phyloP scores from a whole-genome alignment of 352 stramenopile species.

The Phytophthora cactorum region DNA sequence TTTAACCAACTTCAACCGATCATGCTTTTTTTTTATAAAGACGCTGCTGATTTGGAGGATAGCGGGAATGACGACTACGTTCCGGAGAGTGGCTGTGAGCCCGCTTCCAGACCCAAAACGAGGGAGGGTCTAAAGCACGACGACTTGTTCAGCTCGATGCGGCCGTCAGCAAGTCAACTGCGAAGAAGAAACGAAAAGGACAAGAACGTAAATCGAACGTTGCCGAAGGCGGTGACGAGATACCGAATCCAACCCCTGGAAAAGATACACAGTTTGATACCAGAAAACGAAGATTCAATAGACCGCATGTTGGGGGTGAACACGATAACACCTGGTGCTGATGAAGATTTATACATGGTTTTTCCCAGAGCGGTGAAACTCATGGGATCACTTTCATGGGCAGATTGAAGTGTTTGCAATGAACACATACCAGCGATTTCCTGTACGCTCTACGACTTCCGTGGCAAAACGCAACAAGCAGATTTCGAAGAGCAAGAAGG shows the following conservation, averaged over 20 bases:
- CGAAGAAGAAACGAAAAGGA: not conserved
- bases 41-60: not conserved
- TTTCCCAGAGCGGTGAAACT: not conserved
- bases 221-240: not conserved
- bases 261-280: not conserved
- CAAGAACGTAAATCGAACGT: not conserved
- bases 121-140: not conserved
- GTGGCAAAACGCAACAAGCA: not conserved
- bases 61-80: not conserved
- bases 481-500: too few species aligned
- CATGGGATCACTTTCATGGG: conserved; percentile 9
- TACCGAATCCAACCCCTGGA: not conserved
- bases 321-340: not conserved
- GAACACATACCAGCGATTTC: not conserved
- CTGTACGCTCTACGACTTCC: not conserved
- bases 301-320: not conserved
- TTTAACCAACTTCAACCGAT: too few species aligned
- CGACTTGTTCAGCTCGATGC: not conserved
- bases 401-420: not conserved
- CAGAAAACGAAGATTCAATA: not conserved
- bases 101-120: not conserved
- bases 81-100: not conserved
- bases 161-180: not conserved
- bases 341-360: not conserved
- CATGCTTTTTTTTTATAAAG: not conserved